Evolutionary conservation across 257 asterid genomes (phyloP), one percentile per base, ranked within the genome.

Genomic region (Parsonsia alboflavescens): DNA sequence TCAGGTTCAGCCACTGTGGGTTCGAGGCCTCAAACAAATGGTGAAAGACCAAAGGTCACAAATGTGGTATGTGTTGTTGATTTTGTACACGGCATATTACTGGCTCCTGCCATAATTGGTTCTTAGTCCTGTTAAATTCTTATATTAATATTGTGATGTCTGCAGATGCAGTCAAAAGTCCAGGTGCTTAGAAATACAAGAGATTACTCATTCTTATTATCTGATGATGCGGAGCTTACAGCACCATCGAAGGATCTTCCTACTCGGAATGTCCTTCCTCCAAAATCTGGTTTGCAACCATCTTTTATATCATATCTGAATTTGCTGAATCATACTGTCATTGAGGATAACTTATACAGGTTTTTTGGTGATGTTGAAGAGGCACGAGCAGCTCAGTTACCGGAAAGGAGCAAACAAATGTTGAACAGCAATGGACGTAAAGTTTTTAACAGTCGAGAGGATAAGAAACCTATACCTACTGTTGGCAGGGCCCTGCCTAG

Each of bases 161-260:
- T 79, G 87, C 92, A 91, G 98, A 67, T 83, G 79, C 88, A 81
- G 73, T 82, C 76, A 61, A 95, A 90, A 71, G 93, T 82, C 0
- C 94, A 95, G 84, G 85, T 89, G 77, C 82, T 92, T 22, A 92
- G 88, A 76, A 88, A 84, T 76, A 85, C 97, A 16, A 87, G 99
- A 81, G 99, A 95, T 78, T 95, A 95, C 75, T 92, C 99, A 19
- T 95, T 95, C 82, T 83, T 95, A 62, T 71, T 88, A 78, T 88
- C 96, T 59, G 96, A 90, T 71, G 98, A 95, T 80, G 86, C 89
- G 30, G 96, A 91, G 69, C 67, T 88, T 82, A 96, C 96, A 11
- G 85, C 78, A 78, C 79, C 91, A 6, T 49, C 80, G 5, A 92
- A 85, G 78, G 85, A 79, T 54, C 89, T 84, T 19, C 89, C 82